A percentile compares a stretch with the other conserved stretches of the same genome.
These are phyloP conservation scores for Fusarium sp. DNA, from an alignment of 2,329 filamentous ascomycete genomes.

Conservation along the genomic window DNA sequence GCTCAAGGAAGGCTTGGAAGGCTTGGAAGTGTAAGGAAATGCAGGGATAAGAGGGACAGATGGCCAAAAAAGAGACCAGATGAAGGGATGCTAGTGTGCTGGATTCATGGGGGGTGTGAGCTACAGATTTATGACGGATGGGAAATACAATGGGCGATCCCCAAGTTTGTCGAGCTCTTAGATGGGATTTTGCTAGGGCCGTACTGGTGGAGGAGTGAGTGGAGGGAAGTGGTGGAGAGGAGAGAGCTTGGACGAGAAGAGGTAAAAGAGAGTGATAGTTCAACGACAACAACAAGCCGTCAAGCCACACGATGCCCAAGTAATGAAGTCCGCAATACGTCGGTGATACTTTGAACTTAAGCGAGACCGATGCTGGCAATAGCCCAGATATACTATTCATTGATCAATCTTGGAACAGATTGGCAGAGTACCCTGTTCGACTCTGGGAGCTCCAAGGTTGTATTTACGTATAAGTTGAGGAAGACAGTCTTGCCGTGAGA, in stretches of 20 bases:
- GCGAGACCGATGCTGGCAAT: constrained; percentile 1
- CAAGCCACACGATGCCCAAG: constrained; percentile 29
- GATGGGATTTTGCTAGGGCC: constrained; percentile 41
- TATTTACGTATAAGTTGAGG: constrained; percentile 9
- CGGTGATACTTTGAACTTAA: not conserved
- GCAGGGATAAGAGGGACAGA: constrained; percentile 37
- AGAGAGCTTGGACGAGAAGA: constrained; percentile 29
- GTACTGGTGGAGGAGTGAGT: constrained; percentile 39
- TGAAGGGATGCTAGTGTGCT: constrained; percentile 37
- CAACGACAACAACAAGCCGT: constrained; percentile 5
- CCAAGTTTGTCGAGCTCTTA: constrained; percentile 34
- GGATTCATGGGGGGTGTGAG: constrained; percentile 41
- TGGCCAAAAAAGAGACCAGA: constrained; percentile 32
- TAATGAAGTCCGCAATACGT: constrained; percentile 2
- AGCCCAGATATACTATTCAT: constrained; percentile 10
- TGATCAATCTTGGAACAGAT: constrained; percentile 11
- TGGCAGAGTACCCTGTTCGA: constrained; percentile 19
- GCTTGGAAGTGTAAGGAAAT: constrained; percentile 27
- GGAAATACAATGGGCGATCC: constrained; percentile 45
- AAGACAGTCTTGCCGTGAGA: constrained; percentile 18
- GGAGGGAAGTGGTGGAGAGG: constrained; percentile 42
- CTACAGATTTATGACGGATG: constrained; percentile 36
- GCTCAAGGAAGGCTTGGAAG: constrained; percentile 41
- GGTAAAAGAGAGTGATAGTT: constrained; percentile 9
- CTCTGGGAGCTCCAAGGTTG: constrained; percentile 1